A percentile compares a stretch with the other conserved stretches of the same genome.
Evolutionary conservation across 495 filamentous ascomycete species (phyloP).

Genomic region (Schizothecium vesticola): DNA sequence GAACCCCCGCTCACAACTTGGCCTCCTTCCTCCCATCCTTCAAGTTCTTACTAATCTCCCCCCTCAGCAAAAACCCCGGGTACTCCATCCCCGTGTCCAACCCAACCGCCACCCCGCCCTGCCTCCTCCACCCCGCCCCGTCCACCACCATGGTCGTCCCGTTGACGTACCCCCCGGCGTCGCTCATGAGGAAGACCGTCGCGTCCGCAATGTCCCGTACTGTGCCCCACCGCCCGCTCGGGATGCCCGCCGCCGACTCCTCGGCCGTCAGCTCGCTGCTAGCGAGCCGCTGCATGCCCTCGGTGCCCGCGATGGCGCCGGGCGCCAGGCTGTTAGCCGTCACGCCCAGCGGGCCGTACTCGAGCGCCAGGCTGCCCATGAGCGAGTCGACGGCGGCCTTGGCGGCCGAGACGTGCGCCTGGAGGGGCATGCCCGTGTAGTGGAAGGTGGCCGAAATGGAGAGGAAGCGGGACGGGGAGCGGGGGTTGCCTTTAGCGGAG

Average conservation of each 20-base stretch:
- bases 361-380: slow-evolving; percentile 66
- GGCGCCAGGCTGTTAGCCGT: slow-evolving; percentile 84
- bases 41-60: slow-evolving; percentile 37
- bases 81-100: slow-evolving; percentile 41
- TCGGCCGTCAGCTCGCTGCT: slow-evolving; percentile 32
- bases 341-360: slow-evolving; percentile 83
- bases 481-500: slow-evolving; percentile 60
- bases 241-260: slow-evolving; percentile 38
- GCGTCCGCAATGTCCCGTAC: slow-evolving; percentile 89
- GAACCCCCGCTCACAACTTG: slow-evolving; percentile 31
- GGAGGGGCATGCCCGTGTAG: slow-evolving; percentile 76
- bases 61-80: slow-evolving; percentile 39
- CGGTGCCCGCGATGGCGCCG: slow-evolving; percentile 66
- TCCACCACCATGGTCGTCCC: slow-evolving; percentile 76
- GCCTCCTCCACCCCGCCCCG: slow-evolving; percentile 63
- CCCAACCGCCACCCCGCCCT: slow-evolving; percentile 40
- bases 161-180: slow-evolving; percentile 78
- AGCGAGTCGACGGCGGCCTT: slow-evolving; percentile 89
- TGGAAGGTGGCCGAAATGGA: slow-evolving; percentile 87
- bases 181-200: slow-evolving; percentile 79
- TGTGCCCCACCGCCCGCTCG: slow-evolving; percentile 68
- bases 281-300: slow-evolving; percentile 52
- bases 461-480: slow-evolving; percentile 59
- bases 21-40: slow-evolving; percentile 36
- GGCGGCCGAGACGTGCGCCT: slow-evolving; percentile 79